phyloP scores from a whole-genome alignment of 768 basidiomycete genomes.

The Saitozyma podzolica region DNA sequence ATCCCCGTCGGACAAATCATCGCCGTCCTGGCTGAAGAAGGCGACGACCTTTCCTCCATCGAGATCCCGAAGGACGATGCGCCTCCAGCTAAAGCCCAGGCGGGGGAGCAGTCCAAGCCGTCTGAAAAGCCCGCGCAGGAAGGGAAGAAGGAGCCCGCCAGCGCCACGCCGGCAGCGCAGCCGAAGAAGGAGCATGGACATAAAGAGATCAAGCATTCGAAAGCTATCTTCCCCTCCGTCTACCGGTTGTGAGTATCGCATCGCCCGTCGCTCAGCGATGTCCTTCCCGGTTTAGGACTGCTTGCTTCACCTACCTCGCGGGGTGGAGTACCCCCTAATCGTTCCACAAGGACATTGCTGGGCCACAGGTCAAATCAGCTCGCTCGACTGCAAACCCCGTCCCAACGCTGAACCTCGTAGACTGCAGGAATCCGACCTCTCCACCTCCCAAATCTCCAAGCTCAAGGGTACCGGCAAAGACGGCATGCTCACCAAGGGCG shows the following conservation, averaged over 20 bases:
- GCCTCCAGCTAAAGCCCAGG: conserved; percentile 15
- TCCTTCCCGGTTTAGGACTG: too few species aligned
- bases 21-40: conserved; percentile 90
- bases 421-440: conserved; percentile 43
- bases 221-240: conserved; percentile 86
- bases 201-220: conserved; percentile 58
- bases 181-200: conserved; percentile 23
- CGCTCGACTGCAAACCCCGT: too few species aligned
- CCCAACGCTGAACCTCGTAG: conserved; percentile 18
- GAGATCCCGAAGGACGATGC: conserved; percentile 55
- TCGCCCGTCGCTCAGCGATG: not conserved
- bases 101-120: conserved; percentile 9
- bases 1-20: conserved; percentile 85
- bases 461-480: conserved; percentile 87
- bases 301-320: not conserved
- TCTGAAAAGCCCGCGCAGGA: not conserved
- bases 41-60: conserved; percentile 88
- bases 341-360: too few species aligned
- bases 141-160: conserved; percentile 4
- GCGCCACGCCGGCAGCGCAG: conserved; percentile 1
- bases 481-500: conserved; percentile 96
- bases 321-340: not conserved
- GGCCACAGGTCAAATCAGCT: too few species aligned
- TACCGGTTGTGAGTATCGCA: conserved; percentile 60
- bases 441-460: conserved; percentile 54